Evolutionary conservation across 208 protist genomes (phyloP).

Genomic region (Naegleria lovaniensis): DNA sequence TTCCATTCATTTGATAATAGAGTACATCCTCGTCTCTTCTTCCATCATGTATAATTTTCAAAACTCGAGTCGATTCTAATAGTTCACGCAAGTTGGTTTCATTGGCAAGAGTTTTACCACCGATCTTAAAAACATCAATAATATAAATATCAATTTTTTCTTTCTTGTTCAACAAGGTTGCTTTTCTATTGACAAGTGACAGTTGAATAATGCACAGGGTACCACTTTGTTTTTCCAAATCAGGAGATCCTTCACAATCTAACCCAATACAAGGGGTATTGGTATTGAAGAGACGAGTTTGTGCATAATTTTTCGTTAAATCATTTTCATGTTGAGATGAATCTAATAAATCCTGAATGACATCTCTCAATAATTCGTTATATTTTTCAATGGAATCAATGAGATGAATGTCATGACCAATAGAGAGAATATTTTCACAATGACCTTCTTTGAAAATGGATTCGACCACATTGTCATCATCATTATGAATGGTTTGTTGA

Average conservation of each 20-base stretch:
- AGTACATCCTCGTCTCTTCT: neutral
- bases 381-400: neutral
- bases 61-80: neutral
- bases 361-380: neutral
- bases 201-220: neutral
- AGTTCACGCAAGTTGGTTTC: neutral
- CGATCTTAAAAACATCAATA: constrained; percentile 4
- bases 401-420: neutral
- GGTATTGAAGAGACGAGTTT: neutral
- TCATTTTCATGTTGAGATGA: neutral
- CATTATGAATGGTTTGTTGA: no score
- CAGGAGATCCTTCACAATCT: constrained; percentile 7
- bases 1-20: neutral
- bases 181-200: neutral
- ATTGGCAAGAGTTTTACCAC: neutral
- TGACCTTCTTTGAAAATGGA: no score
- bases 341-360: neutral
- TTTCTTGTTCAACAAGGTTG: neutral
- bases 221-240: neutral
- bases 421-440: neutral
- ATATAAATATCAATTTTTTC: neutral
- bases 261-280: neutral
- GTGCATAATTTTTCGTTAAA: neutral
- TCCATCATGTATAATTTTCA: neutral
- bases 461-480: no score